These are phyloP conservation scores for Globisporangium cederbergense DNA, from an alignment of 352 stramenopile genomes.

Conservation along the genomic window DNA sequence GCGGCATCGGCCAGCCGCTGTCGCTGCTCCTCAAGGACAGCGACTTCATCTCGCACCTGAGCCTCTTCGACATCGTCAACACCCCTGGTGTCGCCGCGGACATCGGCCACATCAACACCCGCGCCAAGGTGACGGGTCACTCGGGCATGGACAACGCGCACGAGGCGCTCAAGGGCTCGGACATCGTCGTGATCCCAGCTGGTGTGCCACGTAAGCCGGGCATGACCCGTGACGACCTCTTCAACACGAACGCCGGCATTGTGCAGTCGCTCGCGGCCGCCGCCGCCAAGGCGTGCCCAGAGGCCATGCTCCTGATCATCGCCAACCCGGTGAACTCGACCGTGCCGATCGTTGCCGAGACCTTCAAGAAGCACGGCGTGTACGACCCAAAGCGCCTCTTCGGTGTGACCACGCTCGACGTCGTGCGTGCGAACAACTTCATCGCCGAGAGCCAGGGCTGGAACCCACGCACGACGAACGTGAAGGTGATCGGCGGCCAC, in stretches of 20 bases:
- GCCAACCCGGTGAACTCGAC: slow-evolving; percentile 99
- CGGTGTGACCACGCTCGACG: slow-evolving; percentile 98
- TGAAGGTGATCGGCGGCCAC: slow-evolving; percentile 98
- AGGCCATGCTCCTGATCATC: slow-evolving; percentile 97
- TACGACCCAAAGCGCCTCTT: slow-evolving; percentile 98
- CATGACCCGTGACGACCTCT: slow-evolving; percentile 95
- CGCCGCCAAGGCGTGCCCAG: slow-evolving; percentile 94
- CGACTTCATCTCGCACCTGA: slow-evolving; percentile 94
- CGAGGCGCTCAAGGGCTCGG: slow-evolving; percentile 68
- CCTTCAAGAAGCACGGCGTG: slow-evolving; percentile 94
- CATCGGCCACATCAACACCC: slow-evolving; percentile 92
- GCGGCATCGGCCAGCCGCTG: slow-evolving; percentile 98
- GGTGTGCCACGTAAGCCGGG: slow-evolving; percentile 98
- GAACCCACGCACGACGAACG: slow-evolving; percentile 75
- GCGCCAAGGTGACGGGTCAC: slow-evolving; percentile 68
- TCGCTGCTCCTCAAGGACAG: slow-evolving; percentile 98
- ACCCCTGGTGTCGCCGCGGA: slow-evolving; percentile 98
- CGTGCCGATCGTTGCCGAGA: slow-evolving; percentile 98
- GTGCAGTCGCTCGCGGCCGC: slow-evolving; percentile 94
- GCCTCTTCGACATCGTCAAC: slow-evolving; percentile 98
- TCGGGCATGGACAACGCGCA: slow-evolving; percentile 78
- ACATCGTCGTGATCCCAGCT: slow-evolving; percentile 98
- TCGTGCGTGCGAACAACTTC: slow-evolving; percentile 97
- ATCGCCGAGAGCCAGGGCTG: slow-evolving; percentile 73
- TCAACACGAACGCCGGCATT: slow-evolving; percentile 96